A percentile compares a stretch with the other conserved stretches of the same genome.
Conservation (phyloP, 768 basidiomycete species). For the Hygrocybe punicea region DNA sequence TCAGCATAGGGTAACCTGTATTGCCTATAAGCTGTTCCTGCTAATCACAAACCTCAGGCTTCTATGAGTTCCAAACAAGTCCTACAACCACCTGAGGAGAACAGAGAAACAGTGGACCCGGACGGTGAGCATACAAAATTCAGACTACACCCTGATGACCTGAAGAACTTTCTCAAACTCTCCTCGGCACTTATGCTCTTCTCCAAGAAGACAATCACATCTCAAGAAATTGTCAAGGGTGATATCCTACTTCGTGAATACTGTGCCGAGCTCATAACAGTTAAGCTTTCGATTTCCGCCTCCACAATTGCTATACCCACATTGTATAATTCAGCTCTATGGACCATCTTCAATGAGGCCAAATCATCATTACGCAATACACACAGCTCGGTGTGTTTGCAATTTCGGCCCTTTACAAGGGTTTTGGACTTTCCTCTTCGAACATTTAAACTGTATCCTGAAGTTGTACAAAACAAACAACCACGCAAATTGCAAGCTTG, state of each 20-base stretch:
- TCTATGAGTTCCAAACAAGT: no score
- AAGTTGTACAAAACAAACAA: conserved; percentile 37
- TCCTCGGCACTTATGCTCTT: background rate
- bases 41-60: no score
- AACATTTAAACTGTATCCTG: conserved; percentile 35
- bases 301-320: background rate
- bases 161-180: background rate
- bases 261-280: background rate
- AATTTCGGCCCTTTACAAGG: conserved; percentile 36
- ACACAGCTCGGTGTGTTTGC: conserved; percentile 21
- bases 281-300: background rate
- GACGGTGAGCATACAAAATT: background rate
- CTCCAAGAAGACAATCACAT: background rate
- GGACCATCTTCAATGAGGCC: conserved; percentile 24
- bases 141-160: background rate
- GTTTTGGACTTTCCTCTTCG: conserved; percentile 40
- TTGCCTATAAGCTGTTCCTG: no score
- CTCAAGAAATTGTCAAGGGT: background rate
- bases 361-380: conserved; percentile 39
- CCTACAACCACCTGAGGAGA: no score
- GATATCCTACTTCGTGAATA: background rate
- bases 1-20: no score
- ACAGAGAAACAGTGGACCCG: no score
- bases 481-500: conserved; percentile 11
- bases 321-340: conserved; percentile 14